phyloP scores from a whole-genome alignment of 257 asterid genomes.

The Striga asiatica region DNA sequence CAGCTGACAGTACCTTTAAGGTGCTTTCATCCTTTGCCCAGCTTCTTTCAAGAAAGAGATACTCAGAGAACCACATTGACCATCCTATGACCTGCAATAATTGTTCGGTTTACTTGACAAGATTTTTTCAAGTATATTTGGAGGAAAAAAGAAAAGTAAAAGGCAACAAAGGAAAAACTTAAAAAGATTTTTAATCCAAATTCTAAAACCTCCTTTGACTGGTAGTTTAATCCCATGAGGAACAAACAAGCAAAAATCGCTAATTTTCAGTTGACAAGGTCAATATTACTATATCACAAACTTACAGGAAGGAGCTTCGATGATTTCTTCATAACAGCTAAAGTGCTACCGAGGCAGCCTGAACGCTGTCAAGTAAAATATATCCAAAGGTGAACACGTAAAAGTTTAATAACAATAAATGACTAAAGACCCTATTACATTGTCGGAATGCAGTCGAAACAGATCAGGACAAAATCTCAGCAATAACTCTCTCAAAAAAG shows the following conservation, averaged over 20 bases:
- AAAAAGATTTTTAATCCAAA: neutral
- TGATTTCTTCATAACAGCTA: conserved; percentile 96
- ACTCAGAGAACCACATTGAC: conserved; percentile 98
- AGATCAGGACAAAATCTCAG: too few relatives aligned
- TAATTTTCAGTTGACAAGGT: too few relatives aligned
- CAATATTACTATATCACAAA: conserved; percentile 12
- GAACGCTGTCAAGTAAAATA: conserved; percentile 51
- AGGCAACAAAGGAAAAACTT: neutral
- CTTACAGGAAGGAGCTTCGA: conserved; percentile 92
- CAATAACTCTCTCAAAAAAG: too few relatives aligned
- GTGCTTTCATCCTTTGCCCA: conserved; percentile 95
- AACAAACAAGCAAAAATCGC: neutral
- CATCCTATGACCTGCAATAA: conserved; percentile 82
- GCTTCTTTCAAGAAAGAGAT: conserved; percentile 94
- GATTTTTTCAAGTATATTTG: too few relatives aligned
- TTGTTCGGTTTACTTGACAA: too few relatives aligned
- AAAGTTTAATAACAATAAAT: conserved; percentile 8
- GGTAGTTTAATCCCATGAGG: neutral
- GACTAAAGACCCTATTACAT: too few relatives aligned
- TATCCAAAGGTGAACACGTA: conserved; percentile 13
- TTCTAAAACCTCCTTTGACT: neutral
- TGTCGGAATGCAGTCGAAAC: too few relatives aligned
- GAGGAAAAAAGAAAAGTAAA: conserved; percentile 6
- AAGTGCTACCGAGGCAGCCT: conserved; percentile 91
- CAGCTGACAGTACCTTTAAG: conserved; percentile 42